Conservation (phyloP, 2,329 filamentous ascomycete genomes). For the Didymella exigua region DNA sequence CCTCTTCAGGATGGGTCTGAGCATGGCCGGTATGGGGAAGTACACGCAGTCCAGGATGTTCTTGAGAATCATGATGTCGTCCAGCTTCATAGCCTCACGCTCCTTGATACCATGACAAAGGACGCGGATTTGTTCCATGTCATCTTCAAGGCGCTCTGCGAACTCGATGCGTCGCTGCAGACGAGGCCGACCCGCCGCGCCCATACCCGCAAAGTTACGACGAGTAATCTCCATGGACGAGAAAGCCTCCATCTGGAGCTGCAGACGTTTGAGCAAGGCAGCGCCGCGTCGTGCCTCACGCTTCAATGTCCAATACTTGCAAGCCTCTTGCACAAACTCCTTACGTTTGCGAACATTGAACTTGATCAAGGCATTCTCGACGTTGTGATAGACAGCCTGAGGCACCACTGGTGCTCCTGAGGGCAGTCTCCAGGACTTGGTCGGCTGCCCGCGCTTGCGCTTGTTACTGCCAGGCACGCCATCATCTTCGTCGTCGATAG, state of each 20-base stretch:
- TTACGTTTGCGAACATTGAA: conserved; percentile 88
- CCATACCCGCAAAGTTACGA: conserved; percentile 95
- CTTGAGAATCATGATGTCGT: conserved; percentile 75
- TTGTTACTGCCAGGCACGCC: conserved; percentile 61
- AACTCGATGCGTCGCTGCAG: conserved; percentile 87
- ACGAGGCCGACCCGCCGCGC: conserved; percentile 76
- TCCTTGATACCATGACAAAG: conserved; percentile 74
- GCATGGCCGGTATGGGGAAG: conserved; percentile 80
- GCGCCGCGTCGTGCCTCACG: conserved; percentile 90
- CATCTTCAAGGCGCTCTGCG: conserved; percentile 73
- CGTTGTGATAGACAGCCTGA: conserved; percentile 81
- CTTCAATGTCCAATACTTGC: conserved; percentile 97
- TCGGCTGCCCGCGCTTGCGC: conserved; percentile 58
- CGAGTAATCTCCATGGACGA: conserved; percentile 97
- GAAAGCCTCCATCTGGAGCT: conserved; percentile 94
- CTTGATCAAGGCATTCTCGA: conserved; percentile 80
- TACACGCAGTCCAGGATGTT: conserved; percentile 87
- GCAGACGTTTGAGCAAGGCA: conserved; percentile 87
- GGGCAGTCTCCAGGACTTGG: conserved; percentile 86
- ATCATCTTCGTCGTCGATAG: conserved; percentile 57
- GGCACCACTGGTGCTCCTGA: conserved; percentile 96
- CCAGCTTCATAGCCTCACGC: conserved; percentile 77
- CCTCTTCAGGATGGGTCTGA: conserved; percentile 79
- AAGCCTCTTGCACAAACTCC: conserved; percentile 90
- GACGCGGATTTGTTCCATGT: conserved; percentile 76